Base-by-base conservation (phyloP, 1,139 yeast species). In the Sugiyamaella grinbergsii region DNA sequence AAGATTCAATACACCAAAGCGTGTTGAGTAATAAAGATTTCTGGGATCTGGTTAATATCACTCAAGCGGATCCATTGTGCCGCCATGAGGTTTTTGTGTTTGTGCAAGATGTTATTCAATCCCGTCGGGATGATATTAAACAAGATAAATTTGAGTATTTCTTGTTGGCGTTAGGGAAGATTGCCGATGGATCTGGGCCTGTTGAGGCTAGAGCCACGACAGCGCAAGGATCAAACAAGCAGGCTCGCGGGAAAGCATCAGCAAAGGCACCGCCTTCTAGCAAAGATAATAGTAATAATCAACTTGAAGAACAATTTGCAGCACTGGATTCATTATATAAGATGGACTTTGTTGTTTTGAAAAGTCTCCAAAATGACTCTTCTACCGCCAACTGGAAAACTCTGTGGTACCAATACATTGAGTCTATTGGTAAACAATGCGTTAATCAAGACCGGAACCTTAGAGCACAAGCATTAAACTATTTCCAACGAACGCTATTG, bases 361-460 rank as follows among this genome's bases (percentile, higher is more conserved):
- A 32, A 20, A 20, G 29, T 13, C 43, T 50, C 13, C 50, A 53
- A 13, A 33, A 51, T 4, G 52, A 52, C 4, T 49, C 32, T 26
- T 49, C 48, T 31, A 11, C 18, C n/a, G 37, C 23, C 16, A 22
- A 4, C 5, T 56, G 61, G 58, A 38, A 52, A 24, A 48, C 39
- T 6, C 47, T 55, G n/a, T 63, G 66, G 66, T 50, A 50, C 28
- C 55, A 55, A 6, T 62, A 57, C 45, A 56, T 59, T 5, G 50
- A 87, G 63, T 93, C 94, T 0, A 74, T 90, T 53, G 89, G 94
- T 0, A 91, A 85, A 60, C 96, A 90, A 67, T 87, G 96, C 64
- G 79, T 86, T 65, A 90, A 89, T 61, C 95, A 95, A 7, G 87
- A 95, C 64, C 76, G 88, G 32, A 90, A 85, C 63, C 74, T 90